Evolutionary conservation across 1,284 basidiomycete genomes (phyloP), one percentile per base, ranked within the genome.

Genomic region (Testicularia cyperi): DNA sequence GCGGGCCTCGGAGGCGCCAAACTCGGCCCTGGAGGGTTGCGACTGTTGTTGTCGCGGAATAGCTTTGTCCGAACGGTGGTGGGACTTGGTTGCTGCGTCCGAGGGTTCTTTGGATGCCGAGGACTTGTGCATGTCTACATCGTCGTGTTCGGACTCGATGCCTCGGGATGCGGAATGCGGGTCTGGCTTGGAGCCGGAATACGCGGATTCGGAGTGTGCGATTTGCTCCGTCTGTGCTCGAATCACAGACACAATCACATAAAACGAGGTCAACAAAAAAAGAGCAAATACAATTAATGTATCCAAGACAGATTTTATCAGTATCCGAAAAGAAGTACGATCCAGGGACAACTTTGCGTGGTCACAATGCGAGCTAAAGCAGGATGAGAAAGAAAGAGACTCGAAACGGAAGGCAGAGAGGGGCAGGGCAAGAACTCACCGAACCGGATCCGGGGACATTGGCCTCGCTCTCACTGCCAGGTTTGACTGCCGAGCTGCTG

Each of bases 401-500:
- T 7, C 13, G 30, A 8, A 9, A 31, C 14, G 22, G n/a, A 19
- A 13, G 10, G 19, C 5, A 15, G 20, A 10, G 14, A n/a, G 22
- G 18, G 26, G 13, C 15, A 4, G 23, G 20, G 24, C 5, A 6
- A 19, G 20, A 5, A 51, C 58, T 52, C 39, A 62, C 58, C 4
- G 46, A 46, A 2, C 52, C 58, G 2, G 47, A 23, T n/a, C 58
- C 58, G 4, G 58, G 52, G 1, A 44, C 44, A 13, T 46, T 62
- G 8, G 52, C 52, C 40, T 62, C 58, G 27, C 52, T 55, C 15
- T 62, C 58, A 13, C 39, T 42, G 13, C 58, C 58, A 13, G 58
- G 58, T 20, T 62, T 62, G 9, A 62, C 58, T 2, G 58, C 52
- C 14, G 58, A 62, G 3, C 19, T n/a, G n/a, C n/a, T n/a, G n/a